Evolutionary conservation across 129 eudicot species (phyloP).

Genomic region (Saposhnikovia divaricata): DNA sequence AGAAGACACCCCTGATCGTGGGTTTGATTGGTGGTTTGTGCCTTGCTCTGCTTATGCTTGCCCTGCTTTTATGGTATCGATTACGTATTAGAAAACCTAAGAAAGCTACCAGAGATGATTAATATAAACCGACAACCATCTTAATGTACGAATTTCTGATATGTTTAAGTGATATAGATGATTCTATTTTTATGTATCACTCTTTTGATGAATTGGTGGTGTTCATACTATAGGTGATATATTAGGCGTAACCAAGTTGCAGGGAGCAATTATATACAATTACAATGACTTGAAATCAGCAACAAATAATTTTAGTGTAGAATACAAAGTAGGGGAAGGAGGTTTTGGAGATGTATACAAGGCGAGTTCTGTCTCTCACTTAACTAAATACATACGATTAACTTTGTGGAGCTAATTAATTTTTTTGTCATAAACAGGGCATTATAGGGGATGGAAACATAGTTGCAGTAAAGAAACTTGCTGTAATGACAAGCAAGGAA

Average conservation of each 20-base stretch:
- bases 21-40: slow-evolving; percentile 27
- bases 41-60: slow-evolving; percentile 13
- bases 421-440: slow-evolving; percentile 19
- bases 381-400: no score
- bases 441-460: slow-evolving; percentile 22
- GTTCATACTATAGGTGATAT: slow-evolving; percentile 18
- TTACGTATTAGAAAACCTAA: slow-evolving; percentile 18
- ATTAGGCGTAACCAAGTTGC: slow-evolving; percentile 33
- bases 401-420: no score
- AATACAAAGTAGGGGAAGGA: slow-evolving; percentile 36
- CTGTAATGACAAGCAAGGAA: slow-evolving; percentile 20
- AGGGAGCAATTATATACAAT: slow-evolving; percentile 18
- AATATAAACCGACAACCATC: no score
- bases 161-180: not conserved
- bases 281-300: slow-evolving; percentile 9
- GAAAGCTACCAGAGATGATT: slow-evolving; percentile 18
- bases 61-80: slow-evolving; percentile 11
- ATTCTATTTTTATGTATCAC: not conserved
- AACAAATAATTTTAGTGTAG: slow-evolving; percentile 22
- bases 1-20: slow-evolving; percentile 10
- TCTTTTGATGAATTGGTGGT: not conserved
- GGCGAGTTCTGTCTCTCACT: not conserved
- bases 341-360: slow-evolving; percentile 36
- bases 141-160: not conserved
- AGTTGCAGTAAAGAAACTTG: slow-evolving; percentile 34